Evolutionary conservation across 768 basidiomycete genomes (phyloP), one percentile per base, ranked within the genome.

Genomic region (Phlebiopsis flavidoalba): DNA sequence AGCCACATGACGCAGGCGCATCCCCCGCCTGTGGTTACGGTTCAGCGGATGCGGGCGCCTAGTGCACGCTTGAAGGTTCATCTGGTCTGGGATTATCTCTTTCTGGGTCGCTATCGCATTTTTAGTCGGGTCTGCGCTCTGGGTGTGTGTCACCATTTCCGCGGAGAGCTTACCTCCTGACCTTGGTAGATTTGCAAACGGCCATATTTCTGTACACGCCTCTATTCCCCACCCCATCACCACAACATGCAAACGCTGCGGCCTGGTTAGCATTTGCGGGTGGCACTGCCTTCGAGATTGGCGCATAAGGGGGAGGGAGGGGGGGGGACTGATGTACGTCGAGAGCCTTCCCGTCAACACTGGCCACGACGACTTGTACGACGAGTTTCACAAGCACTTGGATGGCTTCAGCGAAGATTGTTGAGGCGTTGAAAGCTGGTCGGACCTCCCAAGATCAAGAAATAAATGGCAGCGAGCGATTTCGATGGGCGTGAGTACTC

Each of bases 261-360:
- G 76, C 73, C 2, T 78, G 80, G 10, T 81, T 80, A 69, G 83
- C 82, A 0, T 86, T 81, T 67, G 61, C 82, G 1, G 86, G 86
- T 1, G 85, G 83, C 1, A 81, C 82, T 2, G 72, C 84, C n/a
- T 87, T 87, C 74, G 80, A 81, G 60, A 58, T 83, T 54, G 84
- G 84, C 12, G 76, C 81, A 0, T 74, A n/a, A n/a, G n/a, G n/a
- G n/a, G n/a, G n/a, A n/a, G n/a, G n/a, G n/a, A n/a, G n/a, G n/a
- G n/a, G n/a, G n/a, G n/a, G n/a, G n/a, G n/a, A 83, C 31, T 81
- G 22, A 80, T 80, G 52, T 75, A 85, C 22, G 75, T 80, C 65
- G 84, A 86, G 64, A 83, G 82, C 0, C 79, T 79, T 75, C 54
- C 54, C 54, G 22, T 36, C 8, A 82, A 83, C 62, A 71, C 78